Base-by-base conservation (phyloP, 139 green algal genomes). In the Desmodesmus armatus region DNA sequence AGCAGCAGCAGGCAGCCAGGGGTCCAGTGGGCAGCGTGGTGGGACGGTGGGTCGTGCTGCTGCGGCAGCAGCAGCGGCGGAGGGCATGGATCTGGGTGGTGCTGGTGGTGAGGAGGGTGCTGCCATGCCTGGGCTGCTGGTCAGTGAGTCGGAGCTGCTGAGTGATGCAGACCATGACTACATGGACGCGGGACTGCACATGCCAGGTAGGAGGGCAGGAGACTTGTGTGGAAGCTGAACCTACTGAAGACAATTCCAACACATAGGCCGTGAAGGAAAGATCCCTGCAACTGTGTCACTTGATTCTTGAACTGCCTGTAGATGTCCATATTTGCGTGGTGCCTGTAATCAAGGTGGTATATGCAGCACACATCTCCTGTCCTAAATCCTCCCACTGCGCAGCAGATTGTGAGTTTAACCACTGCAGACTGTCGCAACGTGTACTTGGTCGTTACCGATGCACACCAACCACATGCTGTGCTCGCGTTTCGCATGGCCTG, bases 111-210 rank as follows among this genome's bases (percentile, higher is more conserved):
- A 27, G 31, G 76, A 71, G 39, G 76, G 55, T 17, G 37, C 35
- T n/a, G 35, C n/a, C n/a, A n/a, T n/a, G n/a, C n/a, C n/a, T n/a
- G n/a, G 6, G 66, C 29, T 74, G 66, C 33, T 21, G 2, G 35
- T 21, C 17, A n/a, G 35, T 23, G 66, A 74, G n/a, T 33, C 17
- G 33, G 66, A 74, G 17, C 33, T 13, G 3, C 33, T 33, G 33
- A 82, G 33, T 37, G 76, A 71, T 29, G 76, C 55, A 15, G 76
- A 82, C 25, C 37, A 23, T 23, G 76, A 72, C 35, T 37, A 72
- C 3, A 53, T 82, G 76, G 76, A 82, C 53, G 76, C 76, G 29
- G 47, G 35, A 41, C 37, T 72, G 76, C 55, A 72, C 9, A 37
- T 17, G n/a, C 11, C 76, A 73, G 76, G 53, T 82, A 27, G 1